Evolutionary conservation across 768 basidiomycete genomes (phyloP), one percentile per base, ranked within the genome.

Genomic region (Tricholoma saponaceum): DNA sequence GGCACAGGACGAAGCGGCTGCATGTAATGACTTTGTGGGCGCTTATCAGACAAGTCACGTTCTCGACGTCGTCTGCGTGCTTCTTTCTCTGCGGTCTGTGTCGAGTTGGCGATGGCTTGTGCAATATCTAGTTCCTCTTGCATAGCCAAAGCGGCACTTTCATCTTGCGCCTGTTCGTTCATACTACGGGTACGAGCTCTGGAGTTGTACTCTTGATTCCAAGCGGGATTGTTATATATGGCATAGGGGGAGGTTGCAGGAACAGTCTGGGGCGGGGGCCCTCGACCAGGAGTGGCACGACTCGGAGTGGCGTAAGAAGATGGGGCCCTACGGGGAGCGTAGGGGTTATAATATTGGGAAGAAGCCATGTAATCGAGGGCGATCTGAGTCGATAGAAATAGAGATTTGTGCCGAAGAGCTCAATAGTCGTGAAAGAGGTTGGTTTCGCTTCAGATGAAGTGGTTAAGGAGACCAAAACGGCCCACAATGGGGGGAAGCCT

Each of bases 91-190:
- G 47, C 47, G 8, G 47, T 50, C 4, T 50, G n/a, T 8, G 26
- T n/a, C n/a, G 47, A 50, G 47, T 50, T 50, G 5, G 47, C 47
- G 47, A 50, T 50, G n/a, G 47, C 47, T 28, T 50, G 47, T 18
- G 47, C 47, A 23, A 50, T 16, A 18, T 50, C 47, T 12, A 50
- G 47, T n/a, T 50, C 26, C 30, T 50, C 47, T n/a, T 50, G 47
- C 47, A 50, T 28, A 10, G 26, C 28, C 28, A 50, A 10, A 16
- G 26, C 26, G n/a, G 26, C n/a, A n/a, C 26, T 28, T 3, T 50
- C 47, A 30, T 30, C 28, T 0, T 30, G 16, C n/a, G 16, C n/a
- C 26, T 28, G 47, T 18, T 30, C 28, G 5, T 7, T 16, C 23
- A 47, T 16, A 47, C n/a, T 16, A 16, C 26, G 47, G 4, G 26